Base-by-base conservation (phyloP, 148 eudicot genomes). In the Chenopodium album region DNA sequence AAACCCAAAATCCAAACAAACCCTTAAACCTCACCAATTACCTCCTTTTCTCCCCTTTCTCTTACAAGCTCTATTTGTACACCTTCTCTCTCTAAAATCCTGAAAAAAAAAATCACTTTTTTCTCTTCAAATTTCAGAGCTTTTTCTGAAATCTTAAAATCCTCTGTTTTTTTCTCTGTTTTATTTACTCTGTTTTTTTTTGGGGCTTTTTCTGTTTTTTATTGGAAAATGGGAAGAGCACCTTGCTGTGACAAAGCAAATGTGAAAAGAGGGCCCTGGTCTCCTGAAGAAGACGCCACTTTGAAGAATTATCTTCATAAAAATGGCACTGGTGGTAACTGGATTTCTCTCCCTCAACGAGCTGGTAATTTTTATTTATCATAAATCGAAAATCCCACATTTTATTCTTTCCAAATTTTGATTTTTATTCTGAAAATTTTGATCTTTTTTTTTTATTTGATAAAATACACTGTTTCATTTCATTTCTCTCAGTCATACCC, bases 211-310 rank as follows among this genome's bases (percentile, higher is more conserved):
- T 48, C 12, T 48, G 11, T 48, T 48, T 48, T 48, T 48, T 9
- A 50, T 56, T 56, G 62, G 62, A 71, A 8, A n/a, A 92, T 92
- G 95, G 95, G 93, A 81, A 90, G 95, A 85, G 90, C 91, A 64
- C 95, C 95, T 50, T 92, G 95, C 56, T 92, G 95, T 82, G 95
- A 92, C 79, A 92, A 90, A 86, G 82, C 84, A 14, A 92, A 87
- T 81, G 95, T 92, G 78, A 92, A 90, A 76, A 90, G 89, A 79
- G 95, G 95, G 16, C 91, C 92, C 44, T 92, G 95, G 95, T 92
- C 95, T 63, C 93, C 95, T 67, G 93, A 90, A 65, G 95, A 92
- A 87, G 95, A 92, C 79, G 88, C 79, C 7, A 88, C 87, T 77
- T 90, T 92, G 83, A 90, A 86, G 81, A 85, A 81, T 66, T 90